Conservation (phyloP, 2,329 filamentous ascomycete genomes). For the Colletotrichum sp. region DNA sequence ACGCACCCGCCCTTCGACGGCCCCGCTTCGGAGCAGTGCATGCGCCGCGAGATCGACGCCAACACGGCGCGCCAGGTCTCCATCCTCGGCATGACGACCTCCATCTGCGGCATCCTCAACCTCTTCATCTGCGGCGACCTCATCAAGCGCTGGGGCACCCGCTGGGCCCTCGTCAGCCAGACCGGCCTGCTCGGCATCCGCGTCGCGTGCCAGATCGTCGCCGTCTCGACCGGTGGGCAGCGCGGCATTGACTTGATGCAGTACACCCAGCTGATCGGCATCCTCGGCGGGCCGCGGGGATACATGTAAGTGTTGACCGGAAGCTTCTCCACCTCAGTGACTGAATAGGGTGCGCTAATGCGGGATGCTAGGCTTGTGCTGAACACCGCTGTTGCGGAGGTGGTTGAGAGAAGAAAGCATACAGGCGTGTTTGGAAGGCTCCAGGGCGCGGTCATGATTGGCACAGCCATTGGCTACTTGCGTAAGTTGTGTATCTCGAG, state of each 20-base stretch:
- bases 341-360: neutral
- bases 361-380: constrained; percentile 55
- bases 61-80: constrained; percentile 67
- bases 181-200: constrained; percentile 69
- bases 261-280: constrained; percentile 68
- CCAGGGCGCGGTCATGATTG: constrained; percentile 71
- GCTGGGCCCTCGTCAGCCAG: constrained; percentile 65
- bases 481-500: constrained; percentile 35
- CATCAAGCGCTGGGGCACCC: constrained; percentile 70
- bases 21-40: constrained; percentile 57
- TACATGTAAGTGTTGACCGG: constrained; percentile 54
- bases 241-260: constrained; percentile 73
- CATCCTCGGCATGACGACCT: constrained; percentile 71
- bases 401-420: constrained; percentile 62
- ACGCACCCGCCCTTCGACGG: constrained; percentile 56
- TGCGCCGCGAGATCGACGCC: constrained; percentile 66
- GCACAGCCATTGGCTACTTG: constrained; percentile 67
- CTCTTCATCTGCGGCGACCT: constrained; percentile 71
- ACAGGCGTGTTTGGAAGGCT: constrained; percentile 71
- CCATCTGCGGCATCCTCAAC: constrained; percentile 71
- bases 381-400: constrained; percentile 72
- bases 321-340: neutral
- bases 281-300: constrained; percentile 71
- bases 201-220: constrained; percentile 67
- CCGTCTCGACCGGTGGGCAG: constrained; percentile 65